phyloP scores from a whole-genome alignment of 177 flowering plant species.

The Vitis hybrid region DNA sequence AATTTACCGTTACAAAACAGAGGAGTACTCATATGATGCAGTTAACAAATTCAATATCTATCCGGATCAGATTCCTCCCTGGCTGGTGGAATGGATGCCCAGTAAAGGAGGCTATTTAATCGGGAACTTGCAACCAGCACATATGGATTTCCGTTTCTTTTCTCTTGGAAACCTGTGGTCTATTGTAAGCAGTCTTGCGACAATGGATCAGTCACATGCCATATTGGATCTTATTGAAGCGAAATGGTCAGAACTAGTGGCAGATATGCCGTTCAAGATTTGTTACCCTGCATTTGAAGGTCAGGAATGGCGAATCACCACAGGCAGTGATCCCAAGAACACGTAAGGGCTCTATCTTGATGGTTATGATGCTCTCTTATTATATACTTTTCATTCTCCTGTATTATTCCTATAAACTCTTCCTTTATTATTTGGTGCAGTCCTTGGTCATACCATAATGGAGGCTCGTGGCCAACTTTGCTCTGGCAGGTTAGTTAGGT shows the following conservation, averaged over 20 bases:
- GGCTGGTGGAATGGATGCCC: slow-evolving; percentile 82
- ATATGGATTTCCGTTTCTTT: slow-evolving; percentile 83
- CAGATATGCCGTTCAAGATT: slow-evolving; percentile 73
- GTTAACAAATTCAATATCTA: slow-evolving; percentile 81
- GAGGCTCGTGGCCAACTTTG: slow-evolving; percentile 82
- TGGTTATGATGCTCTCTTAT: neutral
- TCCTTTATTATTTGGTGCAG: slow-evolving; percentile 35
- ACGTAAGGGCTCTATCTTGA: slow-evolving; percentile 40
- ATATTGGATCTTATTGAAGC: slow-evolving; percentile 70
- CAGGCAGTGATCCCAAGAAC: slow-evolving; percentile 83
- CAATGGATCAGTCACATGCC: slow-evolving; percentile 61
- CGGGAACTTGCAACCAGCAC: slow-evolving; percentile 80
- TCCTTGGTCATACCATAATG: slow-evolving; percentile 88
- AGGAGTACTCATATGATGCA: slow-evolving; percentile 79
- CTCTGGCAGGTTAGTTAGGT: slow-evolving; percentile 65
- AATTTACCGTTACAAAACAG: slow-evolving; percentile 75
- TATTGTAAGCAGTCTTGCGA: slow-evolving; percentile 57
- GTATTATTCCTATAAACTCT: neutral
- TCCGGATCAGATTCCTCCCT: slow-evolving; percentile 75
- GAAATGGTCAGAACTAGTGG: slow-evolving; percentile 69
- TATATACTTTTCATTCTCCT: neutral
- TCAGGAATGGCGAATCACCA: slow-evolving; percentile 72
- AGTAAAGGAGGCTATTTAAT: slow-evolving; percentile 64
- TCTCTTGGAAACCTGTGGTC: slow-evolving; percentile 81
- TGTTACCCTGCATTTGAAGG: slow-evolving; percentile 79